Base-by-base conservation (phyloP, 116 monocot species). In the Zostera marina region DNA sequence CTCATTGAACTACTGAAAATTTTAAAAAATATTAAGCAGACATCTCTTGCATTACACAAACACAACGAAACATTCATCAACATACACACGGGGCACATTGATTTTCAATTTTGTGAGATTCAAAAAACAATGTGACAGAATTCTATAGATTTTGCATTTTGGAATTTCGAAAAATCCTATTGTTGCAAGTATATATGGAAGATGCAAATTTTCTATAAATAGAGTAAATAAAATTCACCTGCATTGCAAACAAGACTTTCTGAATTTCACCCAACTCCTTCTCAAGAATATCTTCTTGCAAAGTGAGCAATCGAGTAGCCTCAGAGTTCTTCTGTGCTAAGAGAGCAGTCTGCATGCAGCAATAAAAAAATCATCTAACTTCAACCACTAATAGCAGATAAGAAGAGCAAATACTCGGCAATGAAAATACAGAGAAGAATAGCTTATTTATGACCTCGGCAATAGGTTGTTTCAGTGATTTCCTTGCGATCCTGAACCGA, bases 191-290 rank as follows among this genome's bases (percentile, higher is more conserved):
- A 1, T 32, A 1, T 2, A 32, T 32, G 32, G 32, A 32, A 5
- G 4, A 32, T 32, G 0, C 26, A 26, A 2, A 26, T 2, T 26
- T 26, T 26, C 4, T 26, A 2, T 26, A 2, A 26, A 49, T 3
- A 32, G 19, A 15, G 9, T 39, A 51, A 17, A 15, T 20, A 56
- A 67, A 2, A 56, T 25, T 64, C 38, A 78, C 96, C 90, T 96
- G 96, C 90, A 96, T 96, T 80, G 85, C 89, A 62, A 85, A 66
- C 67, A 96, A 69, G 45, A 89, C 78, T 51, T 78, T 85, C 63
- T 96, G 96, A 71, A 96, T 82, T 80, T 89, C 96, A 61, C 72
- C 67, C 56, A 96, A 76, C 68, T 96, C 96, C 66, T 83, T 89
- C 49, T 85, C 89, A 70, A 96, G 89, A 74, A 73, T 64, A 54